phyloP scores from a whole-genome alignment of 2,329 filamentous ascomycete genomes.

The Stachybotrys elegans region DNA sequence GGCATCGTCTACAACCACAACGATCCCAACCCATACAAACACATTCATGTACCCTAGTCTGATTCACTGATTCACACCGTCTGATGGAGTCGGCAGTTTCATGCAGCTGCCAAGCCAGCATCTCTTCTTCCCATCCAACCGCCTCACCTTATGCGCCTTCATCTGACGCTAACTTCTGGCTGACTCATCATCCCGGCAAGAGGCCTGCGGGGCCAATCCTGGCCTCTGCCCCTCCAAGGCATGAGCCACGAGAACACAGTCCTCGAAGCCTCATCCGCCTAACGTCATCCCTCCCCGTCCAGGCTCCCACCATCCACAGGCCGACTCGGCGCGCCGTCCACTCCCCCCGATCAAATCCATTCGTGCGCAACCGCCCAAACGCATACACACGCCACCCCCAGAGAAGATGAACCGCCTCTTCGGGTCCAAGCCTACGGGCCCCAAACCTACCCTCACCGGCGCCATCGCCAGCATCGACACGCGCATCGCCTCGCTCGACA shows the following conservation, averaged over 20 bases:
- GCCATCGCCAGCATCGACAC: conserved; percentile 84
- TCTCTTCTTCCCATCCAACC: too few species aligned
- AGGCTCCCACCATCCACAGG: neutral
- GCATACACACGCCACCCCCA: neutral
- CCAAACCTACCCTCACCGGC: conserved; percentile 81
- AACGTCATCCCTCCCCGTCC: neutral
- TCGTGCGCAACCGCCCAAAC: too few species aligned
- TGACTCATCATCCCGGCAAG: too few species aligned
- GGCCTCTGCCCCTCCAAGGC: neutral
- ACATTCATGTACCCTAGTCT: too few species aligned
- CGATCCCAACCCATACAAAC: too few species aligned
- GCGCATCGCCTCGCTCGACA: conserved; percentile 81
- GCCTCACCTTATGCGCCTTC: too few species aligned
- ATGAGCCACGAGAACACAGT: neutral
- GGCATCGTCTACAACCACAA: too few species aligned
- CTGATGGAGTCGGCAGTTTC: too few species aligned
- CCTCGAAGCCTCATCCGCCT: neutral
- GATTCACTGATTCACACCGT: too few species aligned
- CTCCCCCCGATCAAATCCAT: neutral
- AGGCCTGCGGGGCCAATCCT: neutral
- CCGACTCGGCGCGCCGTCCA: neutral
- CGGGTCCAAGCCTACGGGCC: conserved; percentile 77
- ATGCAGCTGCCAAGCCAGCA: too few species aligned
- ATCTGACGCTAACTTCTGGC: too few species aligned
- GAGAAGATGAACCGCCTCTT: conserved; percentile 89